A percentile compares a stretch with the other conserved stretches of the same genome.
Conservation (phyloP, 2,329 filamentous ascomycete genomes). For the Xylariaceae sp. region DNA sequence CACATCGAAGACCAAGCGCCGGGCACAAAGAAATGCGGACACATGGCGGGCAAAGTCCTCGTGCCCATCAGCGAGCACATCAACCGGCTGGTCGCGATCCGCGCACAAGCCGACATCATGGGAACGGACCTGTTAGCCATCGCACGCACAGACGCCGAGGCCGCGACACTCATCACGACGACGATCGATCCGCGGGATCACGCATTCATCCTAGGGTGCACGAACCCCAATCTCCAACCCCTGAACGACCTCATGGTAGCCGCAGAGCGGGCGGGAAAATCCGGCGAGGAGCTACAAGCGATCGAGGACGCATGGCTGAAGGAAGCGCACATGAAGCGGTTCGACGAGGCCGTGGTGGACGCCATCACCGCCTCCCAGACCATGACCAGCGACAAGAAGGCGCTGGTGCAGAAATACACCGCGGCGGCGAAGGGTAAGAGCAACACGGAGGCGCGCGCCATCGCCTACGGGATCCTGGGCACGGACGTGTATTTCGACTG, state of each 20-base stretch:
- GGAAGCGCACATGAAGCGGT: conserved; percentile 82
- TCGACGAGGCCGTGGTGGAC: conserved; percentile 86
- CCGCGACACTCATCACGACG: conserved; percentile 93
- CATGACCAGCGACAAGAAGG: conserved; percentile 70
- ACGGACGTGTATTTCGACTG: conserved; percentile 90
- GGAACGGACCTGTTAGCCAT: conserved; percentile 88
- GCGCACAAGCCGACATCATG: conserved; percentile 98
- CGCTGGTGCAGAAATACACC: conserved; percentile 70
- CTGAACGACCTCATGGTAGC: conserved; percentile 90
- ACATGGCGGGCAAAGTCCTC: conserved; percentile 98
- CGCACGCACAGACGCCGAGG: conserved; percentile 95
- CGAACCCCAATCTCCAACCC: conserved; percentile 82
- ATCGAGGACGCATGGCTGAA: conserved; percentile 90
- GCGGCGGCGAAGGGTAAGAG: conserved; percentile 78
- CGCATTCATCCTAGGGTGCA: conserved; percentile 86
- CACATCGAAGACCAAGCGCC: conserved; percentile 99
- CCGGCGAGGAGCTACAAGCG: conserved; percentile 78
- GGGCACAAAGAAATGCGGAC: conserved; percentile 98
- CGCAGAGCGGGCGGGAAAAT: conserved; percentile 83
- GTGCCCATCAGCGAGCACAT: conserved; percentile 98
- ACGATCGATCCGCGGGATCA: conserved; percentile 97
- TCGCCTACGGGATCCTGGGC: conserved; percentile 79
- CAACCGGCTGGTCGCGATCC: conserved; percentile 94
- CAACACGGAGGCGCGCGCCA: conserved; percentile 78
- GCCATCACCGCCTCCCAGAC: conserved; percentile 69